Evolutionary conservation across 805 yeast genomes (phyloP).

Genomic region (Wickerhamiella cacticola): DNA sequence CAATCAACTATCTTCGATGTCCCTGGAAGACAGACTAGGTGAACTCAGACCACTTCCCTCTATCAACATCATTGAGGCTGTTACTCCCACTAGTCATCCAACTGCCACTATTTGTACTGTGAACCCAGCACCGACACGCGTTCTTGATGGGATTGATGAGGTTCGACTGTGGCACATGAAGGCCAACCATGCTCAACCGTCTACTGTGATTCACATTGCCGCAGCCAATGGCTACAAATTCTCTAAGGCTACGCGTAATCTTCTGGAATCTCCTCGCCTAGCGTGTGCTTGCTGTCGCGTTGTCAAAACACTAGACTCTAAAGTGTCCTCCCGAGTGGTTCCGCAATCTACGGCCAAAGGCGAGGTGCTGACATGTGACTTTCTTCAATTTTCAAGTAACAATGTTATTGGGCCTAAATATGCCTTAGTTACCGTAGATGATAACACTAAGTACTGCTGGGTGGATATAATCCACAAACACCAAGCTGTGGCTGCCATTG

Average conservation of each 20-base stretch:
- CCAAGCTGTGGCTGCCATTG: background rate
- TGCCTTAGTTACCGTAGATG: slow-evolving; percentile 1
- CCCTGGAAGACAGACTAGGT: too few relatives aligned
- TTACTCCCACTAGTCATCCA: too few relatives aligned
- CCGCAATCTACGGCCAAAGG: background rate
- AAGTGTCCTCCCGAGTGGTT: background rate
- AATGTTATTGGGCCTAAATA: background rate
- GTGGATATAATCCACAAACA: background rate
- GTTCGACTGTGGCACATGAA: background rate
- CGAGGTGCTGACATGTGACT: background rate
- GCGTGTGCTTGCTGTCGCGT: background rate
- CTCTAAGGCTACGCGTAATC: background rate
- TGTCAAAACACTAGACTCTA: background rate
- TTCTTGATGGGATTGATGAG: too few relatives aligned
- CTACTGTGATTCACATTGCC: background rate
- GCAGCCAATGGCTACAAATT: background rate
- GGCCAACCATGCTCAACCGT: background rate
- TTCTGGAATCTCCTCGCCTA: background rate
- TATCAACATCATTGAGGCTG: too few relatives aligned
- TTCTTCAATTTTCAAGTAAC: background rate
- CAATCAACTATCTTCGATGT: too few relatives aligned
- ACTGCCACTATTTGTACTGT: too few relatives aligned
- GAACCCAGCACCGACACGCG: too few relatives aligned
- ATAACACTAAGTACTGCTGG: background rate
- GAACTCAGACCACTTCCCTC: too few relatives aligned